Base-by-base conservation (phyloP, 805 yeast genomes). In the Wickerhamomyces hampshirensis region DNA sequence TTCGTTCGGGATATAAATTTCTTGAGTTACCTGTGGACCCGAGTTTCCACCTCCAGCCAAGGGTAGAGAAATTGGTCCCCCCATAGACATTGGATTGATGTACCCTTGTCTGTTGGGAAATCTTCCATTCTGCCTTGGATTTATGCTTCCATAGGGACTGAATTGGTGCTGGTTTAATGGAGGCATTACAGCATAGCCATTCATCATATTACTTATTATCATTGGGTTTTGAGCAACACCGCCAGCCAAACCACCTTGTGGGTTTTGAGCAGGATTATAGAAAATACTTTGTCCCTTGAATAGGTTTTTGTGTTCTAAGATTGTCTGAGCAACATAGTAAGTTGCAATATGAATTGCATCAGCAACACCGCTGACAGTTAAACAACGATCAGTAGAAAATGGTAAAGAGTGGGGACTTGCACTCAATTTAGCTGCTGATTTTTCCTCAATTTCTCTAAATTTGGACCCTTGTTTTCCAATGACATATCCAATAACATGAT, bases 321-420 rank as follows among this genome's bases (percentile, higher is more conserved):
- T 68, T 4, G 84, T 80, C 56, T 79, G 83, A 1, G 84, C 78
- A 38, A 84, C 69, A 54, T 80, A 82, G 58, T 80, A 84, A 0
- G 79, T 67, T 8, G 95, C 95, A 47, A 85, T 84, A 53, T 84
- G 94, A 28, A 87, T 74, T 2, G 95, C 88, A 61, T 86, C 95
- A 1, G 88, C 87, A 11, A 84, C 91, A 6, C 95, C 95, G 5
- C 71, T 65, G 6, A 86, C 71, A 17, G 77, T 68, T 32, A 87
- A 63, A 15, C 83, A 66, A 40, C 95, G 69, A 56, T 87, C 96
- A 12, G 88, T 84, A 1, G 91, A 81, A 42, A 72, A 73, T 1
- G 93, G 84, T 46, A 87, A 62, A 12, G 80, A 73, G 31, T 75
- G 74, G 28, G 81, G 86, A 17, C 81, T 84, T 3, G 94, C 93